These are phyloP conservation scores for Chrysophaeum taylorii DNA, from an alignment of 352 stramenopile species.

Conservation along the genomic window DNA sequence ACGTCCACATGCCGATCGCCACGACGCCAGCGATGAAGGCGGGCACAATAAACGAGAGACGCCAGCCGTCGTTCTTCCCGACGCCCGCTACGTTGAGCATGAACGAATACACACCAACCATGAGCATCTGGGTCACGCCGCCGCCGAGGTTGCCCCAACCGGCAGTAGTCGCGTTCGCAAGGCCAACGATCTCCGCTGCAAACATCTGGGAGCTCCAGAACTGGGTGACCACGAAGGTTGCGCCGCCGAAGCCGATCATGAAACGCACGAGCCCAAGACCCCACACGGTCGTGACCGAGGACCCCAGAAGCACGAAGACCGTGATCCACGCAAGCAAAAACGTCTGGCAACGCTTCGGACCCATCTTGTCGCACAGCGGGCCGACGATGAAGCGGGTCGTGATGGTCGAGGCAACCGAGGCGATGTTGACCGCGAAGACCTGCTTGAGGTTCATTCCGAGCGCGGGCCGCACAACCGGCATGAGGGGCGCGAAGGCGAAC, in stretches of 20 bases:
- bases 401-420: slow-evolving; percentile 74
- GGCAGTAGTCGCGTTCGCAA: slow-evolving; percentile 76
- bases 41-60: slow-evolving; percentile 44
- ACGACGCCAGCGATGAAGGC: slow-evolving; percentile 57
- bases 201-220: slow-evolving; percentile 90
- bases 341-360: slow-evolving; percentile 65
- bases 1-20: slow-evolving; percentile 2
- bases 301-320: slow-evolving; percentile 67
- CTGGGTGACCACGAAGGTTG: slow-evolving; percentile 82
- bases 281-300: slow-evolving; percentile 63
- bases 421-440: slow-evolving; percentile 80
- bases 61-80: slow-evolving; percentile 30
- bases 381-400: slow-evolving; percentile 76
- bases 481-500: slow-evolving; percentile 83
- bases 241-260: slow-evolving; percentile 84
- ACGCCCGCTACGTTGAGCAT: slow-evolving; percentile 19
- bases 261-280: slow-evolving; percentile 72
- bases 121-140: slow-evolving; percentile 54
- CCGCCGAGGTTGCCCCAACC: slow-evolving; percentile 83
- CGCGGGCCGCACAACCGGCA: slow-evolving; percentile 71
- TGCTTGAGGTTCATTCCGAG: slow-evolving; percentile 68
- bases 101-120: slow-evolving; percentile 11
- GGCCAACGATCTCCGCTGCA: slow-evolving; percentile 76
- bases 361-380: slow-evolving; percentile 79
- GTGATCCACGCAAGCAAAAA: slow-evolving; percentile 62